A percentile compares a stretch with the other conserved stretches of the same genome.
Conservation (phyloP, 805 yeast species). For the Starmerella apis region DNA sequence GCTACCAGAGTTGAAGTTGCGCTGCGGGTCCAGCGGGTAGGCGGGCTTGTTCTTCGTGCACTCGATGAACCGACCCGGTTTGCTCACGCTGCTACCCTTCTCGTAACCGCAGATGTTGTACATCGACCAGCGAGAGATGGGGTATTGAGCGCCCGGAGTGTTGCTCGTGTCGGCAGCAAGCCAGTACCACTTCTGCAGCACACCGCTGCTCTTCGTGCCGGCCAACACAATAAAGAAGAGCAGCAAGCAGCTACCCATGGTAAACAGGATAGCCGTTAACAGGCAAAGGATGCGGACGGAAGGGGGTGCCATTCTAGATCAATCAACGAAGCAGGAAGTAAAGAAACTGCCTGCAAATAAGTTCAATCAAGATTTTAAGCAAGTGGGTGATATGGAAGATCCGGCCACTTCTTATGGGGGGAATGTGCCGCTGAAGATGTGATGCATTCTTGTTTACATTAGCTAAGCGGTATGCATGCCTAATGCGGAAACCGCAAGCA, state of each 20-base stretch:
- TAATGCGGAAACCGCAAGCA: constrained; percentile 6
- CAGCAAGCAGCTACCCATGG: constrained; percentile 40
- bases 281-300: constrained; percentile 10
- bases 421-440: background rate
- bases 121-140: constrained; percentile 65
- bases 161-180: constrained; percentile 59
- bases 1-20: constrained; percentile 52
- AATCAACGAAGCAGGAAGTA: background rate
- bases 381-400: background rate
- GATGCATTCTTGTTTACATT: constrained; percentile 7
- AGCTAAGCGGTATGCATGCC: constrained; percentile 9
- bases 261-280: constrained; percentile 29
- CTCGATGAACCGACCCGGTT: constrained; percentile 37
- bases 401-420: constrained; percentile 6
- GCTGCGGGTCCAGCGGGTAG: constrained; percentile 73
- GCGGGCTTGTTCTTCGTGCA: constrained; percentile 58
- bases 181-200: constrained; percentile 66
- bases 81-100: constrained; percentile 37
- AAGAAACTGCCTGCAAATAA: background rate
- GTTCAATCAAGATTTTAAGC: background rate
- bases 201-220: constrained; percentile 46
- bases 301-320: constrained; percentile 11
- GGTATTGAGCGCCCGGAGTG: constrained; percentile 35
- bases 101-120: constrained; percentile 53
- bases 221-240: constrained; percentile 51